These are phyloP conservation scores for Penicillium subrubescens DNA, from an alignment of 495 filamentous ascomycete species.

Conservation along the genomic window DNA sequence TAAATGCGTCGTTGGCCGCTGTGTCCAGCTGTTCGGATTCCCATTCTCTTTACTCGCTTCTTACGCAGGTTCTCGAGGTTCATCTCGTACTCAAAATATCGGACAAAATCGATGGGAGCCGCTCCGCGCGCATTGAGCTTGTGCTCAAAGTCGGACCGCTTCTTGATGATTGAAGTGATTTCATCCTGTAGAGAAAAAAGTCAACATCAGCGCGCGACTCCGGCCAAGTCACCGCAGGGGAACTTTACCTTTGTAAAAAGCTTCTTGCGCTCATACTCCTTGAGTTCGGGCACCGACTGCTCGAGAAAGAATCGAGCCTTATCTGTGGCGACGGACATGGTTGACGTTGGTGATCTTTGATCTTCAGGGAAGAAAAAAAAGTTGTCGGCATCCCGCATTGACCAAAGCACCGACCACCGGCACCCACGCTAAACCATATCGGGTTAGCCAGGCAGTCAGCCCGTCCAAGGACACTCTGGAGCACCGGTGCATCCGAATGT, in stretches of 20 bases:
- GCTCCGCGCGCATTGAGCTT: slow-evolving; percentile 79
- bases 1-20: slow-evolving; percentile 81
- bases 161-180: slow-evolving; percentile 82
- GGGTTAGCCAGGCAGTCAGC: slow-evolving; percentile 15
- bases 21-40: slow-evolving; percentile 63
- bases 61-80: slow-evolving; percentile 80
- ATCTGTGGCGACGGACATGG: slow-evolving; percentile 82
- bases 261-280: slow-evolving; percentile 82
- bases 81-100: slow-evolving; percentile 89
- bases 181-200: slow-evolving; percentile 60
- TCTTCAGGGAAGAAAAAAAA: slow-evolving; percentile 35
- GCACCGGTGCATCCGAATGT: slow-evolving; percentile 31
- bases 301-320: slow-evolving; percentile 95
- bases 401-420: slow-evolving; percentile 27
- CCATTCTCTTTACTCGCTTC: slow-evolving; percentile 79
- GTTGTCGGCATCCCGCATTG: slow-evolving; percentile 42
- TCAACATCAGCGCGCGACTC: slow-evolving; percentile 10
- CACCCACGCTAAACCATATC: slow-evolving; percentile 20
- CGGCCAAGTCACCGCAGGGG: not conserved
- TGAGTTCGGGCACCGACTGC: slow-evolving; percentile 85
- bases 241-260: slow-evolving; percentile 73
- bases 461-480: slow-evolving; percentile 22
- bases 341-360: slow-evolving; percentile 22
- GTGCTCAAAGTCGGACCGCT: slow-evolving; percentile 92
- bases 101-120: slow-evolving; percentile 72